phyloP scores from a whole-genome alignment of 2,329 filamentous ascomycete genomes.

The Pseudocercospora cruenta region DNA sequence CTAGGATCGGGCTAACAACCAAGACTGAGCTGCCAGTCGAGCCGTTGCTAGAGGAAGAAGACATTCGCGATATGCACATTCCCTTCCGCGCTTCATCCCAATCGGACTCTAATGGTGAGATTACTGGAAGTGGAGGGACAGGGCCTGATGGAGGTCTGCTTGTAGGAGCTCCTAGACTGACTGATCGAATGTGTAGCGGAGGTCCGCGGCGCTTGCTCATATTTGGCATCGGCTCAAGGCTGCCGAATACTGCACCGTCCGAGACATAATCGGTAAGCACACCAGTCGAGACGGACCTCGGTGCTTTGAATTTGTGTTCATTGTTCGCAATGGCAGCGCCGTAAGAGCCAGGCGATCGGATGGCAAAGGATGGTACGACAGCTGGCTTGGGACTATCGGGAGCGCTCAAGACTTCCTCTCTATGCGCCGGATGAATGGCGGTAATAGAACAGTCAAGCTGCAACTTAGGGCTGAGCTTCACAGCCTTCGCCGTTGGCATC shows the following conservation, averaged over 20 bases:
- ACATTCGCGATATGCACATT: conserved; percentile 42
- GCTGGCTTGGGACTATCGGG: conserved; percentile 33
- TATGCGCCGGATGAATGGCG: neutral
- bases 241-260: conserved; percentile 25
- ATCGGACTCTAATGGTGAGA: conserved; percentile 22
- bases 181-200: conserved; percentile 35
- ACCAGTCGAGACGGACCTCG: conserved; percentile 36
- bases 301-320: conserved; percentile 20
- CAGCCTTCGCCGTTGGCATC: conserved; percentile 4
- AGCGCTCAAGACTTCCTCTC: conserved; percentile 28
- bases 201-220: conserved; percentile 24
- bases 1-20: conserved; percentile 42
- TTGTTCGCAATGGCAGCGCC: conserved; percentile 29
- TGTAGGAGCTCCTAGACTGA: conserved; percentile 40
- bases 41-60: conserved; percentile 46
- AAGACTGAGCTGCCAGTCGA: conserved; percentile 49
- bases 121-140: conserved; percentile 48
- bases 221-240: conserved; percentile 11
- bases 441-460: neutral
- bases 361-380: conserved; percentile 35
- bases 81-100: conserved; percentile 19
- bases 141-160: conserved; percentile 47
- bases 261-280: conserved; percentile 24
- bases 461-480: neutral
- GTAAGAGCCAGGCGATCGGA: conserved; percentile 32